Conservation (phyloP, 371 early-diverging fungal genomes). For the Chytridium lagenaria region DNA sequence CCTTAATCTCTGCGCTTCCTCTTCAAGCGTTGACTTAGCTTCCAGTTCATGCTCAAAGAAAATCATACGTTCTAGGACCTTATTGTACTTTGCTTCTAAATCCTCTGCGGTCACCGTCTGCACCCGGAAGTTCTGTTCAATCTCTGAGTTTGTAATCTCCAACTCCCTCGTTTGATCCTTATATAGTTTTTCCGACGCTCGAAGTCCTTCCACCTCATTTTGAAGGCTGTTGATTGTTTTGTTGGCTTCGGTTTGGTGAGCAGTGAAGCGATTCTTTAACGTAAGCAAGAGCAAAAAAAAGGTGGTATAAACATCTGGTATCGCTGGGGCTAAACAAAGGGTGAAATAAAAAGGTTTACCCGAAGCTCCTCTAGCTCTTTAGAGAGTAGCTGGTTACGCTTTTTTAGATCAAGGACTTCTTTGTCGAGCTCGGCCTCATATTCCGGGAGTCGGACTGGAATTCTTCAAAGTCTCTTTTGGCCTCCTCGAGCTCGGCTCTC, state of each 20-base stretch:
- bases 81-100: slow-evolving; percentile 13
- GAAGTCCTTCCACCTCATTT: not conserved
- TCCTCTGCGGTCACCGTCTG: slow-evolving; percentile 9
- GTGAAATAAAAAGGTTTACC: no score
- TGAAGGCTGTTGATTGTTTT: slow-evolving; percentile 18
- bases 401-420: slow-evolving; percentile 13
- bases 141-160: slow-evolving; percentile 11
- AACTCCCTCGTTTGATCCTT: slow-evolving; percentile 6
- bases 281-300: not conserved
- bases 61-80: not conserved
- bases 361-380: slow-evolving; percentile 6
- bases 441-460: slow-evolving; percentile 21
- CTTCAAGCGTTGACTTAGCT: not conserved
- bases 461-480: slow-evolving; percentile 20
- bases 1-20: slow-evolving; percentile 5
- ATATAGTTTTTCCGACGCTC: not conserved
- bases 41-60: slow-evolving; percentile 15
- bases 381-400: not conserved
- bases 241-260: slow-evolving; percentile 7
- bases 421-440: slow-evolving; percentile 15
- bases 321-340: no score
- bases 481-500: not conserved
- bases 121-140: slow-evolving; percentile 12
- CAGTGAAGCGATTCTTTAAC: not conserved
- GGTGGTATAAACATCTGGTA: not conserved